Evolutionary conservation across 1,139 yeast species (phyloP).

Genomic region (Yamadazyma membranifaciens): DNA sequence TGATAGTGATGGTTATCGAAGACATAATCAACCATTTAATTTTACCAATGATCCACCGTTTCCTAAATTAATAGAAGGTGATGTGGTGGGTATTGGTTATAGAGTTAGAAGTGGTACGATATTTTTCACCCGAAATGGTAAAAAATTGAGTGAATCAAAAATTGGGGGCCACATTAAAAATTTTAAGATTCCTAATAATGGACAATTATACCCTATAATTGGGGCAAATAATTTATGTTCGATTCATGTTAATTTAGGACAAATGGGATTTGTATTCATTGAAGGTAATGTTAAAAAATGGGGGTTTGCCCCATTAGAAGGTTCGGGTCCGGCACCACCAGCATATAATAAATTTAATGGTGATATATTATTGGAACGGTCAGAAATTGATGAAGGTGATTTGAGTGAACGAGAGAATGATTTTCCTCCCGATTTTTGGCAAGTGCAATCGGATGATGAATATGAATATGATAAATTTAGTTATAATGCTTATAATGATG

Average conservation of each 20-base stretch:
- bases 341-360: conserved; percentile 54
- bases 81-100: conserved; percentile 67
- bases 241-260: conserved; percentile 56
- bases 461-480: conserved; percentile 33
- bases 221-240: conserved; percentile 55
- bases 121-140: conserved; percentile 69
- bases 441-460: conserved; percentile 22
- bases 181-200: conserved; percentile 35
- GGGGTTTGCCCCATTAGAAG: conserved; percentile 65
- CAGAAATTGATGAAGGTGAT: conserved; percentile 53
- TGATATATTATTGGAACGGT: conserved; percentile 53
- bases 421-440: conserved; percentile 60
- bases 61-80: conserved; percentile 53
- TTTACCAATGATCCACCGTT: conserved; percentile 38
- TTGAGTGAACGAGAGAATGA: conserved; percentile 46
- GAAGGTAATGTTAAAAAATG: conserved; percentile 62
- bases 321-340: conserved; percentile 63
- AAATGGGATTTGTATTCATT: conserved; percentile 56
- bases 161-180: conserved; percentile 67
- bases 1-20: conserved; percentile 53
- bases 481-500: conserved; percentile 41
- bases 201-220: conserved; percentile 49
- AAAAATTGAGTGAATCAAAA: conserved; percentile 61
- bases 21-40: conserved; percentile 51
- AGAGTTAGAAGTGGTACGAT: conserved; percentile 60